Evolutionary conservation across 1,284 basidiomycete species (phyloP).

Genomic region (Malassezia slooffiae): DNA sequence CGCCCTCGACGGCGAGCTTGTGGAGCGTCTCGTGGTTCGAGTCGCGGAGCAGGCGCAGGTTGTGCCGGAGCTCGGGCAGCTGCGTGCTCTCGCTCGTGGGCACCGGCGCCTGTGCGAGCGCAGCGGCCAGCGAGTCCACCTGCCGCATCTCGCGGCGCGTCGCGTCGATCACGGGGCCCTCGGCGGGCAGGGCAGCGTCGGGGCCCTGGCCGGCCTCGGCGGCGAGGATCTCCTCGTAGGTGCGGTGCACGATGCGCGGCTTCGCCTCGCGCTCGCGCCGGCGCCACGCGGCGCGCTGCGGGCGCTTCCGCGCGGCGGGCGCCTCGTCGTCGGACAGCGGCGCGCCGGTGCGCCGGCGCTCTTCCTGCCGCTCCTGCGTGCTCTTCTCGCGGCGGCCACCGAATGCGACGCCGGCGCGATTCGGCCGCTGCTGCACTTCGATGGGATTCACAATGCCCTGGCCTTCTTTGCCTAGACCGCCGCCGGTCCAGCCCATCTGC

Average conservation of each 20-base stretch:
- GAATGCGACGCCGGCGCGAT: slow-evolving; percentile 41
- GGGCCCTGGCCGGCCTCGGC: slow-evolving; percentile 21
- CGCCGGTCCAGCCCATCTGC: slow-evolving; percentile 45
- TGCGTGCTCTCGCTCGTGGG: slow-evolving; percentile 71
- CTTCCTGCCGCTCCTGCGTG: slow-evolving; percentile 26
- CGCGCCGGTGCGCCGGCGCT: slow-evolving; percentile 26
- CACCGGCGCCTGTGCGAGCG: slow-evolving; percentile 19
- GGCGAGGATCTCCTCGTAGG: slow-evolving; percentile 42
- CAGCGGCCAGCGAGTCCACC: slow-evolving; percentile 27
- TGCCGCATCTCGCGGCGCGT: slow-evolving; percentile 22
- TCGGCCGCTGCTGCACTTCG: slow-evolving; percentile 40
- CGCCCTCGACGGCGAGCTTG: slow-evolving; percentile 78
- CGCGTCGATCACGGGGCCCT: slow-evolving; percentile 38
- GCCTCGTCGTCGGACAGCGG: slow-evolving; percentile 20
- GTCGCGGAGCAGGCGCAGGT: slow-evolving; percentile 74
- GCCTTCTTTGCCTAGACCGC: slow-evolving; percentile 38
- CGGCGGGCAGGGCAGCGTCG: slow-evolving; percentile 6
- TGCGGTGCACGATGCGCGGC: slow-evolving; percentile 36
- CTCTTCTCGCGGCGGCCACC: slow-evolving; percentile 43
- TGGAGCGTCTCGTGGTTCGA: slow-evolving; percentile 70
- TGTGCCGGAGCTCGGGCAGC: slow-evolving; percentile 90
- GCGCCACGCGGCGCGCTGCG: not conserved
- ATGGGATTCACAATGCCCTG: slow-evolving; percentile 43
- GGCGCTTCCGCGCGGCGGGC: not conserved
- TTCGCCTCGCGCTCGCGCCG: slow-evolving; percentile 16